phyloP scores from a whole-genome alignment of 805 yeast species.

The Yamadazyma akitaensis region DNA sequence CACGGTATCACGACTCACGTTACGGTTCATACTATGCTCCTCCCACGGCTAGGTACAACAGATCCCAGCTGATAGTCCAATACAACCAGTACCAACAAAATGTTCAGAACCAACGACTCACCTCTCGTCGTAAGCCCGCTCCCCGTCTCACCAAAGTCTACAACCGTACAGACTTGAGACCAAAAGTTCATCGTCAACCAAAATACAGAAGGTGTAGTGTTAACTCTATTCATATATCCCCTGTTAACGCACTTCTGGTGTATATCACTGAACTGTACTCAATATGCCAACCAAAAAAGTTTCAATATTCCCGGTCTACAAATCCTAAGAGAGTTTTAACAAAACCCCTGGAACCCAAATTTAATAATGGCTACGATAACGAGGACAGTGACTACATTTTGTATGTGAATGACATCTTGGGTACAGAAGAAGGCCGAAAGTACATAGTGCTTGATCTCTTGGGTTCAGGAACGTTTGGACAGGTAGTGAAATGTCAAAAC shows the following conservation, averaged over 20 bases:
- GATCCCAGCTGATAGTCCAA: constrained; percentile 33
- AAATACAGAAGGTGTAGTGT: constrained; percentile 69
- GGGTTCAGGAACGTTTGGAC: constrained; percentile 98
- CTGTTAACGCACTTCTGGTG: constrained; percentile 74
- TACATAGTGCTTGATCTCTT: constrained; percentile 85
- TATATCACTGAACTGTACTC: constrained; percentile 76
- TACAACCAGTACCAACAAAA: constrained; percentile 32
- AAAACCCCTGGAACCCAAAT: constrained; percentile 81
- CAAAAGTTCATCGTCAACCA: constrained; percentile 58
- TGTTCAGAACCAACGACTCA: constrained; percentile 21
- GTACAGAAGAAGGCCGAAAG: constrained; percentile 78
- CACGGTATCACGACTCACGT: background rate
- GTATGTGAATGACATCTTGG: constrained; percentile 90
- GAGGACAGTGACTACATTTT: constrained; percentile 86
- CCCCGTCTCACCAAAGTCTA: constrained; percentile 49
- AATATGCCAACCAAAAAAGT: constrained; percentile 73
- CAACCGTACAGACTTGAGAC: constrained; percentile 53
- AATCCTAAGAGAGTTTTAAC: constrained; percentile 93
- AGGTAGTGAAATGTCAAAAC: constrained; percentile 91
- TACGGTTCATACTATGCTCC: constrained; percentile 1
- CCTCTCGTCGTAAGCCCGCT: constrained; percentile 26
- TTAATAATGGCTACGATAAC: constrained; percentile 82
- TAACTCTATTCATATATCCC: constrained; percentile 65
- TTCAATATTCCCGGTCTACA: constrained; percentile 75
- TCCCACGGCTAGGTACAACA: background rate